Base-by-base conservation (phyloP, 345 rosid species). In the Leavenworthia alabamica region DNA sequence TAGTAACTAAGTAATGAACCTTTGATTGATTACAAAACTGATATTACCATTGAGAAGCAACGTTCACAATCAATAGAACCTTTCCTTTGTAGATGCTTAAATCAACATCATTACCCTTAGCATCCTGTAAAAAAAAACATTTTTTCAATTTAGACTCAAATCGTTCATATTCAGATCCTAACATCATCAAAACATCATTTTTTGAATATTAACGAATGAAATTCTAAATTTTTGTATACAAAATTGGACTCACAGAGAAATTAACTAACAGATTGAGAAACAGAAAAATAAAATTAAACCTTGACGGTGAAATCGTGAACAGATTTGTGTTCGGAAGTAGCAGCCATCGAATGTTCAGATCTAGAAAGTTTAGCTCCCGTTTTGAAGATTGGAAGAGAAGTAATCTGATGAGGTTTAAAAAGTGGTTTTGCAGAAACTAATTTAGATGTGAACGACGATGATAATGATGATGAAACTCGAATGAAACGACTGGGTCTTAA, bases 21-120 rank as follows among this genome's bases (percentile, higher is more conserved):
- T n/a, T n/a, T n/a, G n/a, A n/a, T n/a, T n/a, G n/a, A n/a, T n/a
- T n/a, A 5, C 42, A 51, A 28, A 14, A 10, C 7, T 52, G 26
- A 8, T 24, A 54, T 35, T 77, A 87, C 96, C 99, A 93, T 47
- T 72, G 86, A 2, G 99, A 93, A 71, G 99, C 99, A 51, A 93
- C 99, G 62, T 93, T 93, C 51, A 87, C 95, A 50, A 93, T 84
- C 78, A 93, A 73, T 20, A 87, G 86, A 64, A 58, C 85, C 56
- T 87, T 89, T 46, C 96, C 96, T 75, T 87, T 89, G 66, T 84
- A 93, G 22, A 57, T 79, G 69, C 78, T 77, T 42, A 89, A 83
- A 68, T 89, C 72, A 52, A 88, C 94, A 62, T 93, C 86, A 24
- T 79, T 87, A 8, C 83, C 88, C 71, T 81, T 86, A n/a, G 88